Percentiles rank a stretch among this genome's conserved stretches.
phyloP scores from a whole-genome alignment of 2,329 filamentous ascomycete species.

The Botrytis pseudocinerea region DNA sequence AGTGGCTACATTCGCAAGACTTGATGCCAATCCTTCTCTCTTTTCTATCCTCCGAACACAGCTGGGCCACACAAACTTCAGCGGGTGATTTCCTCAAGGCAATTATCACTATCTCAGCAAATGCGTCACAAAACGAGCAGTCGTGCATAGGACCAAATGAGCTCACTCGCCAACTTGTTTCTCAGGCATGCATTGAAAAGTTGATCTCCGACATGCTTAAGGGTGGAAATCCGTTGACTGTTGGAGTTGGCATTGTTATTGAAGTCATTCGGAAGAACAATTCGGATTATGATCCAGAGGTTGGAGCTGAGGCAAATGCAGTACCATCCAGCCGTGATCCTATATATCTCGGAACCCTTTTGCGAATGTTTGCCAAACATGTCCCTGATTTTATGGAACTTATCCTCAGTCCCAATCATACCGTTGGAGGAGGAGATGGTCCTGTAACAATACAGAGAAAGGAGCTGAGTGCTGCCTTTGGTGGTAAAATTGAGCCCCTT shows the following conservation, averaged over 20 bases:
- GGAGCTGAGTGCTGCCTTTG: conserved; percentile 83
- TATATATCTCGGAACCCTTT: conserved; percentile 89
- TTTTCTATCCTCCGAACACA: conserved; percentile 81
- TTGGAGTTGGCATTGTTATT: conserved; percentile 95
- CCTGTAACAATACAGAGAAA: conserved; percentile 66
- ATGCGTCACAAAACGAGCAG: conserved; percentile 96
- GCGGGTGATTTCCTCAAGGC: conserved; percentile 98
- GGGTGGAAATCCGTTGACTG: conserved; percentile 90
- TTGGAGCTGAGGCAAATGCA: conserved; percentile 75
- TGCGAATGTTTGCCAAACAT: conserved; percentile 85
- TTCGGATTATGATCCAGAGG: conserved; percentile 95
- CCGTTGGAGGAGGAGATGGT: conserved; percentile 56
- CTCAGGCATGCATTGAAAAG: conserved; percentile 75
- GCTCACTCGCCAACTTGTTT: conserved; percentile 91
- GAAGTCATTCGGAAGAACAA: conserved; percentile 99
- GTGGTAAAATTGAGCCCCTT: conserved; percentile 85
- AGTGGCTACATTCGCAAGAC: conserved; percentile 91
- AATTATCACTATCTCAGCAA: conserved; percentile 98
- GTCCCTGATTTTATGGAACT: conserved; percentile 93
- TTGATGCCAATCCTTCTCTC: conserved; percentile 84
- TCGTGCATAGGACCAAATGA: conserved; percentile 99
- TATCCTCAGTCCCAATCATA: conserved; percentile 71
- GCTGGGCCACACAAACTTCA: conserved; percentile 89
- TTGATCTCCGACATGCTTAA: conserved; percentile 91
- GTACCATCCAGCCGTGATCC: conserved; percentile 84